Evolutionary conservation across 495 filamentous ascomycete species (phyloP), one percentile per base, ranked within the genome.

Genomic region (Neurospora sublineolata): DNA sequence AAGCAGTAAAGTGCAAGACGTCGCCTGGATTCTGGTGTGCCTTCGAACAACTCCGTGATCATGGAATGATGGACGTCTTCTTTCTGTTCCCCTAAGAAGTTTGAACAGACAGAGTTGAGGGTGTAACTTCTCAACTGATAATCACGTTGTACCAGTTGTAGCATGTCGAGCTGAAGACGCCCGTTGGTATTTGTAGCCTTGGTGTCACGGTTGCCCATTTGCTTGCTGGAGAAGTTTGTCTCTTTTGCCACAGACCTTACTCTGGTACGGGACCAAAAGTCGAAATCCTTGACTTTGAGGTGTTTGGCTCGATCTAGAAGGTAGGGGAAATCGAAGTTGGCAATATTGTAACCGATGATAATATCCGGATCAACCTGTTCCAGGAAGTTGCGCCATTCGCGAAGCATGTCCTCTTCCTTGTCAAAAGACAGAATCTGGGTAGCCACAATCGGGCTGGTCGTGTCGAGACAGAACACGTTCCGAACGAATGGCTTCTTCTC

Each of bases 21-120:
- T 72, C 96, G 90, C 70, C 95, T 84, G 10, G 94, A 96, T 77
- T 97, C 94, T 0, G 94, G 89, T 0, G 94, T 97, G 36, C 95
- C 95, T 76, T 98, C 97, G 82, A 93, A 97, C 1, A 99, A 83
- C 75, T 97, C 96, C 0, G 96, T 98, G 78, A 99, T 99, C 92
- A 99, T 99, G 7, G 93, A 97, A 80, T 98, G 89, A 77, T 99
- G 96, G 1, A 99, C 95, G 80, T 99, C 95, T 81, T 99, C 95
- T 78, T 99, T 99, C 78, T 99, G 95, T 77, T 99, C 95, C 30
- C 93, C 92, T 69, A 99, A 83, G 76, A 99, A 99, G 72, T 98
- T 92, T n/a, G 94, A 90, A 69, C 90, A 97, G 18, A 99, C 95
- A 1, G 94, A 96, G 80, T 99, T 99, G 12, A 99, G 86, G 0